Conservation (phyloP, 192 early-diverging fungal species). For the Jimgerdemannia lactiflua region DNA sequence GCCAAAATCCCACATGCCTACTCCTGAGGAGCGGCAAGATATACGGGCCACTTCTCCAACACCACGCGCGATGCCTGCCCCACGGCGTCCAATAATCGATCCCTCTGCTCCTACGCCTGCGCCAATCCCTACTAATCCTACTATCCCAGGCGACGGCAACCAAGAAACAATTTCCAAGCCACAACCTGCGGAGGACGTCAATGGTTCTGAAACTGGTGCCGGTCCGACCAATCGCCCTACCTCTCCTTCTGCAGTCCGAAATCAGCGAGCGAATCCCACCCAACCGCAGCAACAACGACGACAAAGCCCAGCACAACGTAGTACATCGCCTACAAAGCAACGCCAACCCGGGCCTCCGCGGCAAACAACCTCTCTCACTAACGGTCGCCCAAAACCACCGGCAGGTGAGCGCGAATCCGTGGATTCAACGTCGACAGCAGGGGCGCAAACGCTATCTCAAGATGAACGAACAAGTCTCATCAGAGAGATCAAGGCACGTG, state of each 20-base stretch:
- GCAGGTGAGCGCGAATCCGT: not conserved
- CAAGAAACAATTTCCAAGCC: not conserved
- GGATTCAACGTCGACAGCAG: not conserved
- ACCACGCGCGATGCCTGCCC: not conserved
- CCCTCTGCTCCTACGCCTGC: not conserved
- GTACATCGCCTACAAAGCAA: not conserved
- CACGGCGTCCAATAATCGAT: not conserved
- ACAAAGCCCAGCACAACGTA: not conserved
- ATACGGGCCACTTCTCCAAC: conserved; percentile 5
- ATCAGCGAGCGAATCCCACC: not conserved
- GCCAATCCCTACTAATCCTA: not conserved
- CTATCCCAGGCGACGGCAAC: not conserved
- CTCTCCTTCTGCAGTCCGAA: not conserved
- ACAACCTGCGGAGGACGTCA: not conserved
- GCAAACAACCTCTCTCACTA: not conserved
- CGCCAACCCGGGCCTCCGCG: not conserved
- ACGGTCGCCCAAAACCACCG: not conserved
- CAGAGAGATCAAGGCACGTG: conserved; percentile 21
- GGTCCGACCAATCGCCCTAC: not conserved
- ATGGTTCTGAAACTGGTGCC: not conserved
- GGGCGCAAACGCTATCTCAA: not conserved
- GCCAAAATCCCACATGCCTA: conserved; percentile 11
- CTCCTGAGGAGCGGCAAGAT: conserved; percentile 7
- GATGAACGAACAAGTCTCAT: conserved; percentile 21
- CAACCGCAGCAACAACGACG: not conserved